Evolutionary conservation across 352 stramenopile genomes (phyloP).

Genomic region (Phytophthora rubi): DNA sequence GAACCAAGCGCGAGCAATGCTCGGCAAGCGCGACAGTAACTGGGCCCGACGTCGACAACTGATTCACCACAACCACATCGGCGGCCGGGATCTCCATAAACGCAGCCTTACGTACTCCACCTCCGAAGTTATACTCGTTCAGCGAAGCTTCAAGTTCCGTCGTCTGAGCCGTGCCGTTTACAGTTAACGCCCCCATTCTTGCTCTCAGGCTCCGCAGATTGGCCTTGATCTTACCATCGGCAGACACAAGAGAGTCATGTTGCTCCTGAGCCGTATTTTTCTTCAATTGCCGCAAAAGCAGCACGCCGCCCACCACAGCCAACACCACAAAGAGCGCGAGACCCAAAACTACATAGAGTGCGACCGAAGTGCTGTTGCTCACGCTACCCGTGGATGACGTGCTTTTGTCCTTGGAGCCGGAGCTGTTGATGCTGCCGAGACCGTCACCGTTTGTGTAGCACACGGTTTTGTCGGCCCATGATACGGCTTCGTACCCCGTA

Average conservation of each 20-base stretch:
- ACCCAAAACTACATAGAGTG: constrained; percentile 50
- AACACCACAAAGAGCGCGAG: constrained; percentile 49
- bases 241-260: constrained; percentile 32
- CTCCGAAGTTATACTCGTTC: constrained; percentile 47
- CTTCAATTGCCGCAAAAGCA: constrained; percentile 67
- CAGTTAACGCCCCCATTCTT: constrained; percentile 22
- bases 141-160: constrained; percentile 44
- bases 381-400: constrained; percentile 38
- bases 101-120: constrained; percentile 56
- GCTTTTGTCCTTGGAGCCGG: constrained; percentile 35
- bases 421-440: constrained; percentile 47
- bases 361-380: constrained; percentile 29
- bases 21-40: constrained; percentile 56
- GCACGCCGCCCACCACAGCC: constrained; percentile 56
- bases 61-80: constrained; percentile 46
- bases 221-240: constrained; percentile 51
- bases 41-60: constrained; percentile 54
- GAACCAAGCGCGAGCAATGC: constrained; percentile 57
- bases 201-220: constrained; percentile 46
- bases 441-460: constrained; percentile 56
- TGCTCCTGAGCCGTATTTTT: constrained; percentile 48
- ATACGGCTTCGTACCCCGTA: constrained; percentile 51
- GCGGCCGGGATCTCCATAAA: constrained; percentile 60
- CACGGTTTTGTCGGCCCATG: constrained; percentile 58
- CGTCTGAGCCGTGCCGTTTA: constrained; percentile 26